Evolutionary conservation across 768 basidiomycete species (phyloP).

Genomic region (Termitomyces sp.): DNA sequence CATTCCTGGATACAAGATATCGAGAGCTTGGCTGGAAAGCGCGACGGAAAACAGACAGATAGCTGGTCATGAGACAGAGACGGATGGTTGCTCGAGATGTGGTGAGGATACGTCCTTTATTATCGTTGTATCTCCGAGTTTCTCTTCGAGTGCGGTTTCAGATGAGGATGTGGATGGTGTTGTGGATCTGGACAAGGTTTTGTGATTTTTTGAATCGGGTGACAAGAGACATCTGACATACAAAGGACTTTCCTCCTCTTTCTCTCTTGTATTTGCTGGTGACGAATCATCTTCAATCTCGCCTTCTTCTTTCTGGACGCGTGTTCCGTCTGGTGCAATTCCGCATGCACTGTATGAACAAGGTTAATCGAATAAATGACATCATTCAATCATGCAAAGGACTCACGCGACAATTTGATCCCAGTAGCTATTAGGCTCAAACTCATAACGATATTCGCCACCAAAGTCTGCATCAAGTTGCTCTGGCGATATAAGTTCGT

Average conservation of each 20-base stretch:
- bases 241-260: background rate
- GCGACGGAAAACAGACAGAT: background rate
- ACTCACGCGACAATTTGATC: conserved; percentile 65
- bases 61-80: background rate
- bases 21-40: background rate
- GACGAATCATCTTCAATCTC: background rate
- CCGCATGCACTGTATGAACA: conserved; percentile 40
- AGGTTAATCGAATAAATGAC: background rate
- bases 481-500: conserved; percentile 64
- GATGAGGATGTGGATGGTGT: conserved; percentile 1
- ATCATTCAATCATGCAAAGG: background rate
- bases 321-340: conserved; percentile 50
- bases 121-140: background rate
- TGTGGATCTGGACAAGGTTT: background rate
- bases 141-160: conserved; percentile 9
- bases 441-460: conserved; percentile 68
- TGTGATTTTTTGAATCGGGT: background rate
- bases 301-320: conserved; percentile 21
- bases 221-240: background rate
- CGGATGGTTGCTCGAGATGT: background rate
- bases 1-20: background rate
- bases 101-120: background rate
- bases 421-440: conserved; percentile 75
- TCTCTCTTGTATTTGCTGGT: background rate
- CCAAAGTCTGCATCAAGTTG: conserved; percentile 85